Conservation (phyloP, 2,329 filamentous ascomycete species). For the Trichoderma sp. region DNA sequence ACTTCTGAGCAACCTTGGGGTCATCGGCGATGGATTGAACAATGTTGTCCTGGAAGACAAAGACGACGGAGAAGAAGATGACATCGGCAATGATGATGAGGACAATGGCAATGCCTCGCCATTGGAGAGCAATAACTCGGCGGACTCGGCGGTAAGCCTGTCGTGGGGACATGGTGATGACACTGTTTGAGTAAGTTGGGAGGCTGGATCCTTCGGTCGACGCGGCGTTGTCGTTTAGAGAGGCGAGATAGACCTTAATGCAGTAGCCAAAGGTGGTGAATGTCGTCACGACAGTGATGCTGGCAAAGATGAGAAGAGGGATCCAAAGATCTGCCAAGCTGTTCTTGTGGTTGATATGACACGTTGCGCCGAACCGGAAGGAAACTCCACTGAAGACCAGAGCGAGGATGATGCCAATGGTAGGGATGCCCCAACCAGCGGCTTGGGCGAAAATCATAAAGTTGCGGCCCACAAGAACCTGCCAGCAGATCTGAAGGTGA, state of each 20-base stretch:
- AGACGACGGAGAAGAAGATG: slow-evolving; percentile 88
- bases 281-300: slow-evolving; percentile 73
- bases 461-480: slow-evolving; percentile 78
- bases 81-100: slow-evolving; percentile 87
- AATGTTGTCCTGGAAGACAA: slow-evolving; percentile 80
- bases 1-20: slow-evolving; percentile 54
- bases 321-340: slow-evolving; percentile 87
- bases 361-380: slow-evolving; percentile 86
- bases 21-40: slow-evolving; percentile 58
- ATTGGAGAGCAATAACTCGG: slow-evolving; percentile 86
- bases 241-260: slow-evolving; percentile 88
- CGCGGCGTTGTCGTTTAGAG: slow-evolving; percentile 68
- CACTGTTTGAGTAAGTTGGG: slow-evolving; percentile 68
- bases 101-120: slow-evolving; percentile 88
- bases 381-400: slow-evolving; percentile 87
- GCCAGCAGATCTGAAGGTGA: slow-evolving; percentile 98
- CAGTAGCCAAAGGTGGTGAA: slow-evolving; percentile 87
- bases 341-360: slow-evolving; percentile 89
- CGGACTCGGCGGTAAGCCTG: slow-evolving; percentile 85
- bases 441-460: slow-evolving; percentile 86
- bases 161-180: slow-evolving; percentile 73
- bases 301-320: slow-evolving; percentile 76
- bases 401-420: slow-evolving; percentile 70
- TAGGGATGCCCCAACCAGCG: slow-evolving; percentile 80
- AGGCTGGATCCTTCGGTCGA: slow-evolving; percentile 70